Evolutionary conservation across 495 filamentous ascomycete species (phyloP), one percentile per base, ranked within the genome.

Genomic region (Neurospora sp.): DNA sequence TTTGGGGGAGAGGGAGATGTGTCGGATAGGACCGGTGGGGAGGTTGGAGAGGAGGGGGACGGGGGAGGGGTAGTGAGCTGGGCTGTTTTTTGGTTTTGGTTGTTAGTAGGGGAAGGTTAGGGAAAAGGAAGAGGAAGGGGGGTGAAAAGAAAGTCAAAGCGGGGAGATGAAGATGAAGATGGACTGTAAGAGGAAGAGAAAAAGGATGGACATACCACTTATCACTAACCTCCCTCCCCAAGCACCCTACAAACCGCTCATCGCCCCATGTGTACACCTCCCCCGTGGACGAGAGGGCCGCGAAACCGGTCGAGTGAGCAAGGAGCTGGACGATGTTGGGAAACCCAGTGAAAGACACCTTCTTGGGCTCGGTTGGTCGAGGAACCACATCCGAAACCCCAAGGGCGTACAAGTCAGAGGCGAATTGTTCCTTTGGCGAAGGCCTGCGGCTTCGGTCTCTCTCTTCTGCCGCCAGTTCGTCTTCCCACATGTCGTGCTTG

Each of bases 211-310:
- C 54, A 31, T 16, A 62, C 54, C 54, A 73, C 39, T 71, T 14
- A 20, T 73, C 70, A 35, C 78, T 77, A 41, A 82, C 73, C 27
- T 82, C 79, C n/a, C 87, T 78, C n/a, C 83, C 86, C 23, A 89
- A 81, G 72, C 82, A 84, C 69, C 80, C 79, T 54, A 81, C 76
- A 77, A 88, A 89, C 40, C 89, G 82, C 42, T 83, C 81, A 73
- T 91, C 89, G 18, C 89, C 89, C 86, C 89, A 91, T 5, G 85
- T 90, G 73, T 83, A 86, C 35, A 91, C 87, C 12, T 81, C 74
- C 12, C 85, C 84, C n/a, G 77, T 79, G 6, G 79, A 70, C 6
- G 83, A 82, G 69, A 91, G 82, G 69, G 86, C 82, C 18, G 80
- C 82, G 77, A 90, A 91, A 12, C 84, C 81, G 20, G 86, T 85